Evolutionary conservation across 2,329 filamentous ascomycete species (phyloP).

Genomic region (Alternaria gaisen): DNA sequence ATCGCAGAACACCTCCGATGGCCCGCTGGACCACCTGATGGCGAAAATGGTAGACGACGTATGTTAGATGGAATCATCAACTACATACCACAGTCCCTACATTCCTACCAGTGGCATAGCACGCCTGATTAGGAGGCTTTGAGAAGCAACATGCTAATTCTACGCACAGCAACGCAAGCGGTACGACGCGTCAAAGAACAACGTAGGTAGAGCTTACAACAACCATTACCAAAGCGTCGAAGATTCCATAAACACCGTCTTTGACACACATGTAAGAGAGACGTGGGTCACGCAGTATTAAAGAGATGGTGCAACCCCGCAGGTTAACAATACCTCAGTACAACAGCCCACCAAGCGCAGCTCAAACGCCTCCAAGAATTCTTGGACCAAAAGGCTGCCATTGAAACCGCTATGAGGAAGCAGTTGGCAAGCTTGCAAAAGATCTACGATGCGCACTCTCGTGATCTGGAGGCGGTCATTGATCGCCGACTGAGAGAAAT

Average conservation of each 20-base stretch:
- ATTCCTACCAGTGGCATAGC: background rate
- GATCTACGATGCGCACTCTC: constrained; percentile 32
- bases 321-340: constrained; percentile 24
- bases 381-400: constrained; percentile 29
- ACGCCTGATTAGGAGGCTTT: background rate
- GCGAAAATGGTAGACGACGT: constrained; percentile 34
- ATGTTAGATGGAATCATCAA: constrained; percentile 17
- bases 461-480: constrained; percentile 34
- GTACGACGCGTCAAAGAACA: constrained; percentile 26
- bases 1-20: constrained; percentile 15
- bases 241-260: constrained; percentile 31
- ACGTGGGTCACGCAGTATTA: constrained; percentile 34
- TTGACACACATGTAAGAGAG: constrained; percentile 36
- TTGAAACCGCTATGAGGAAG: constrained; percentile 37
- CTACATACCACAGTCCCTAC: background rate
- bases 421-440: constrained; percentile 27
- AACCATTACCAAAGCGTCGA: constrained; percentile 16
- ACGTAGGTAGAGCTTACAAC: constrained; percentile 33
- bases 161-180: constrained; percentile 39
- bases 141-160: background rate
- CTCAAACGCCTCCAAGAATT: constrained; percentile 35
- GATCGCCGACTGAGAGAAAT: constrained; percentile 32
- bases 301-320: background rate
- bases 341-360: constrained; percentile 32
- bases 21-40: constrained; percentile 28